These are phyloP conservation scores for Dinochytrium kinnereticum DNA, from an alignment of 371 early-diverging fungal species.

Conservation along the genomic window DNA sequence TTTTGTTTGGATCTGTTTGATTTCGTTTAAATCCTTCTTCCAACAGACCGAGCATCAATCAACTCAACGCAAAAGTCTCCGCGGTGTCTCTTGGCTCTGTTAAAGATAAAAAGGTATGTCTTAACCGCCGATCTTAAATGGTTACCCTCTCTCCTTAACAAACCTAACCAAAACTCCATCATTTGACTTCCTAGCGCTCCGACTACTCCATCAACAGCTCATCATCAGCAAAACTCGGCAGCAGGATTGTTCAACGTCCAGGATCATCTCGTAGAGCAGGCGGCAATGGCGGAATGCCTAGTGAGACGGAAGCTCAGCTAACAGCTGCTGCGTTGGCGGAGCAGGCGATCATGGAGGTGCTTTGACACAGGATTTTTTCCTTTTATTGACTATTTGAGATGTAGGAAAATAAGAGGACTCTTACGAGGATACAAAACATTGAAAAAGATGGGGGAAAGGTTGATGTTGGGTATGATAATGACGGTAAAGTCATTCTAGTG, in stretches of 20 bases:
- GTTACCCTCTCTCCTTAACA: neutral
- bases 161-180: neutral
- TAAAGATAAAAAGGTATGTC: slow-evolving; percentile 17
- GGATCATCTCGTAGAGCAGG: slow-evolving; percentile 14
- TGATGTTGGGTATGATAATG: slow-evolving; percentile 43
- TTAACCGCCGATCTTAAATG: neutral
- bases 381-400: neutral
- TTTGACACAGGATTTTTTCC: neutral
- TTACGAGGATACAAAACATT: slow-evolving; percentile 29
- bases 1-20: no score
- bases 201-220: slow-evolving; percentile 12
- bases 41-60: slow-evolving; percentile 9
- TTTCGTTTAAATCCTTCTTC: neutral
- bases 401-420: slow-evolving; percentile 46
- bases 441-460: slow-evolving; percentile 44
- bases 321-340: slow-evolving; percentile 21
- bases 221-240: slow-evolving; percentile 11
- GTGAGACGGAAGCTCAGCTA: neutral
- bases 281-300: neutral
- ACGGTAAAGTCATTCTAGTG: slow-evolving; percentile 44
- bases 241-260: slow-evolving; percentile 5
- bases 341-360: slow-evolving; percentile 32
- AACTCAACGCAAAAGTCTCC: slow-evolving; percentile 15
- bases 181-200: slow-evolving; percentile 3
- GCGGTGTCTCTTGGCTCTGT: slow-evolving; percentile 19